These are phyloP conservation scores for Phytophthora podocarpi DNA, from an alignment of 352 stramenopile genomes.

Conservation along the genomic window DNA sequence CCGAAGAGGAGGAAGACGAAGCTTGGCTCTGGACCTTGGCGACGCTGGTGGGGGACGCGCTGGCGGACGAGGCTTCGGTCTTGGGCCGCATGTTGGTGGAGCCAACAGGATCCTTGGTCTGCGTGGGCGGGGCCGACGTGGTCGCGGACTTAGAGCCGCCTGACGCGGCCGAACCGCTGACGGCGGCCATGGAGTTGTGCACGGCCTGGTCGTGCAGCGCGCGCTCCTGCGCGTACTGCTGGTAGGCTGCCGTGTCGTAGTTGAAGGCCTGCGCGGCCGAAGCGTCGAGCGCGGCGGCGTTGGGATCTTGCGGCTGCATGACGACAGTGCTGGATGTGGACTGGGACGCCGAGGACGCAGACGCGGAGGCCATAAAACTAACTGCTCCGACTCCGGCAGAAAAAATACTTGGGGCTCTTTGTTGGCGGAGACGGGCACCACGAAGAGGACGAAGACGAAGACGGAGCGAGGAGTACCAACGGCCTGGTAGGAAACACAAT, in stretches of 20 bases:
- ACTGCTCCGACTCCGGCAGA: conserved; percentile 40
- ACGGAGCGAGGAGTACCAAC: conserved; percentile 37
- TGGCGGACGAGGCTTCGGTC: conserved; percentile 13
- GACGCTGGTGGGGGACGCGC: conserved; percentile 32
- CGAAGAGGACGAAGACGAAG: conserved; percentile 26
- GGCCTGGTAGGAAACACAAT: conserved; percentile 45
- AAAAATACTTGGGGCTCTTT: conserved; percentile 34
- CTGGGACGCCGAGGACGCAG: conserved; percentile 42
- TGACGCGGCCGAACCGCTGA: not conserved
- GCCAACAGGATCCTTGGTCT: conserved; percentile 10
- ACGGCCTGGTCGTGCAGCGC: conserved; percentile 41
- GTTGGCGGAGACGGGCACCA: conserved; percentile 30
- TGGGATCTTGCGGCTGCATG: conserved; percentile 45
- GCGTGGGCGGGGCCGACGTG: not conserved
- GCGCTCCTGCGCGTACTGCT: conserved; percentile 54
- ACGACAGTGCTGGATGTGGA: conserved; percentile 16
- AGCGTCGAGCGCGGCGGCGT: conserved; percentile 34
- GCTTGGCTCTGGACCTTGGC: conserved; percentile 15
- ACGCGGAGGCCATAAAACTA: conserved; percentile 68
- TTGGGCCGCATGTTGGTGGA: conserved; percentile 21
- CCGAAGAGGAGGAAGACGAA: not conserved
- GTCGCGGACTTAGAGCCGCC: conserved; percentile 5
- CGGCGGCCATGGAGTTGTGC: conserved; percentile 31
- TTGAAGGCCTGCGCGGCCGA: conserved; percentile 39
- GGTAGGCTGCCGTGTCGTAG: conserved; percentile 54